phyloP scores from a whole-genome alignment of 495 filamentous ascomycete species.

The Neurospora tetraspora region DNA sequence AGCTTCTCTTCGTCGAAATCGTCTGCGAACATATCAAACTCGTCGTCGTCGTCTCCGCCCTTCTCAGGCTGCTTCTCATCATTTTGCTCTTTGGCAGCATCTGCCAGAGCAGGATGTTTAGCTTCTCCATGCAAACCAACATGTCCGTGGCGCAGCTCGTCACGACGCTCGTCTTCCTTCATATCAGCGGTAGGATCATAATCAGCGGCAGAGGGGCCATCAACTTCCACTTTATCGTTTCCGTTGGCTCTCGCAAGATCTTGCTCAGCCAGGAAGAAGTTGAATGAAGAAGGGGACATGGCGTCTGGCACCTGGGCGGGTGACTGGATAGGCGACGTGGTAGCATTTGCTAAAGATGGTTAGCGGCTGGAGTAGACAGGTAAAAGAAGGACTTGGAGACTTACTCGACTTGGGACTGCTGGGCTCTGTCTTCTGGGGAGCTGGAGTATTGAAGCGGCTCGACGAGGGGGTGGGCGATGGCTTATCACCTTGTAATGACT shows the following conservation, averaged over 20 bases:
- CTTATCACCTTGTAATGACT: conserved; percentile 58
- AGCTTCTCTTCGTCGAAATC: conserved; percentile 87
- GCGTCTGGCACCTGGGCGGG: conserved; percentile 25
- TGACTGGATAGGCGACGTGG: conserved; percentile 25
- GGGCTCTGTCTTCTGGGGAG: conserved; percentile 21
- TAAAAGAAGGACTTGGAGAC: neutral
- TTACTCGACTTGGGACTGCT: conserved; percentile 34
- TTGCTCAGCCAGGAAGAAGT: conserved; percentile 40
- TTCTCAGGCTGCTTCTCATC: conserved; percentile 18
- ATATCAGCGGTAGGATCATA: conserved; percentile 93
- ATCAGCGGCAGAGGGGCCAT: conserved; percentile 84
- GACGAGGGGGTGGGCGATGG: conserved; percentile 46
- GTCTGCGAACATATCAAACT: conserved; percentile 95
- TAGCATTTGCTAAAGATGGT: conserved; percentile 13
- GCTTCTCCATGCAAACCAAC: conserved; percentile 36
- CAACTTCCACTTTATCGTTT: conserved; percentile 37
- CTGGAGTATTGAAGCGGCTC: conserved; percentile 32
- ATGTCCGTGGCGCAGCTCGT: conserved; percentile 50
- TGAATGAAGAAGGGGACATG: conserved; percentile 32
- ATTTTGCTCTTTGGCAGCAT: conserved; percentile 14
- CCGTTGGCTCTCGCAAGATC: conserved; percentile 56
- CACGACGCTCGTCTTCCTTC: conserved; percentile 72
- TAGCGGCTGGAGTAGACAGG: neutral
- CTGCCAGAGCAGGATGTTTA: conserved; percentile 12
- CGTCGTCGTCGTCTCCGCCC: conserved; percentile 46